A percentile compares a stretch with the other conserved stretches of the same genome.
Conservation (phyloP, 768 basidiomycete species). For the Psilocybe subaeruginosa region DNA sequence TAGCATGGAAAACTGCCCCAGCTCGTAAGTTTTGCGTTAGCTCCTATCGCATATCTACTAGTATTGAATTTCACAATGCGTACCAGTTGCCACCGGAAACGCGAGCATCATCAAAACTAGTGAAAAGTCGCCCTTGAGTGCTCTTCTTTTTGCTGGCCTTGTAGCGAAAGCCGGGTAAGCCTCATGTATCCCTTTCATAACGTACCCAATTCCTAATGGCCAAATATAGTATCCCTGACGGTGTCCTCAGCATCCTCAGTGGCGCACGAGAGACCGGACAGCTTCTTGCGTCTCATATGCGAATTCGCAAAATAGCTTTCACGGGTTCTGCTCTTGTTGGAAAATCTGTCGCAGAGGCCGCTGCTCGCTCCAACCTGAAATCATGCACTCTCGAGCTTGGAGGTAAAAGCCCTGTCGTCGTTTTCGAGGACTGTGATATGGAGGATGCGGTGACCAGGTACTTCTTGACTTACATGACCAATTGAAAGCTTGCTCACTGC, state of each 20-base stretch:
- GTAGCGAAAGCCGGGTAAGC: constrained; percentile 66
- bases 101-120: constrained; percentile 45
- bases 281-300: constrained; percentile 63
- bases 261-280: constrained; percentile 48
- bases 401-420: constrained; percentile 63
- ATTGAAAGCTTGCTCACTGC: not conserved
- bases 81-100: constrained; percentile 10
- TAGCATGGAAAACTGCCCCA: constrained; percentile 9
- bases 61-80: not conserved
- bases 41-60: not conserved
- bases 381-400: constrained; percentile 73
- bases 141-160: constrained; percentile 51
- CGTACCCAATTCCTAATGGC: not conserved
- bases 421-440: constrained; percentile 65
- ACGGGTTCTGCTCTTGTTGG: constrained; percentile 76
- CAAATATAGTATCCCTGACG: not conserved
- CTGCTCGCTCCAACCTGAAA: constrained; percentile 74
- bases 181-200: constrained; percentile 29
- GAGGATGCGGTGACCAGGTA: constrained; percentile 52
- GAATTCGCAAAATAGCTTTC: constrained; percentile 73
- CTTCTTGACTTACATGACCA: not conserved
- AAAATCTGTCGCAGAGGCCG: constrained; percentile 66
- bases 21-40: constrained; percentile 1
- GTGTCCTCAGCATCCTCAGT: not conserved
- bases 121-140: constrained; percentile 70